These are phyloP conservation scores for Mycotypha africana DNA, from an alignment of 371 early-diverging fungal species.

Conservation along the genomic window DNA sequence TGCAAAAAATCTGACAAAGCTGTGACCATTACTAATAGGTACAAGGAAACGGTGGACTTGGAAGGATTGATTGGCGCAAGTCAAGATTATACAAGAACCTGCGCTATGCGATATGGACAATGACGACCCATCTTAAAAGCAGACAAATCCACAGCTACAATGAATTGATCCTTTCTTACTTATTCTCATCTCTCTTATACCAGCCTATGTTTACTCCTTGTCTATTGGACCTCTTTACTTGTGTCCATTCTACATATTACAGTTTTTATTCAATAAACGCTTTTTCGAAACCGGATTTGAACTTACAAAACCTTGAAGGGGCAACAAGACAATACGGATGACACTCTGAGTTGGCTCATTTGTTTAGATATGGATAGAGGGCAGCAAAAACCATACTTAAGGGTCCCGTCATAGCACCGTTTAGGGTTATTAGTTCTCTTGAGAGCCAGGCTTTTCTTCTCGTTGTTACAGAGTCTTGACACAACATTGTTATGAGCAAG, in stretches of 20 bases:
- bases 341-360: constrained; percentile 2
- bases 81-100: constrained; percentile 8
- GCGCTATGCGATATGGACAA: constrained; percentile 5
- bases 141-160: not conserved
- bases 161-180: not conserved
- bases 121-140: constrained; percentile 3
- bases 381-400: constrained; percentile 7
- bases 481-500: constrained; percentile 9
- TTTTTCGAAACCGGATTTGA: constrained; percentile 3
- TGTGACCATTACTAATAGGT: constrained; percentile 9
- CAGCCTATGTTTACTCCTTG: constrained; percentile 5
- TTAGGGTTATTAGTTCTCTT: constrained; percentile 7
- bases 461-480: constrained; percentile 7
- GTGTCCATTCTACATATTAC: constrained; percentile 3
- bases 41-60: constrained; percentile 11
- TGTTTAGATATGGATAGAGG: constrained; percentile 6
- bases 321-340: constrained; percentile 3
- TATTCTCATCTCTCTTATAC: constrained; percentile 2
- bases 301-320: constrained; percentile 2
- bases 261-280: constrained; percentile 3
- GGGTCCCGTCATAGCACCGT: constrained; percentile 2
- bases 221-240: constrained; percentile 6
- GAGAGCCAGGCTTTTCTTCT: constrained; percentile 8
- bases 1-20: constrained; percentile 5
- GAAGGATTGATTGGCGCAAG: constrained; percentile 6